These are phyloP conservation scores for Artomyces pyxidatus DNA, from an alignment of 768 basidiomycete species.

Conservation along the genomic window DNA sequence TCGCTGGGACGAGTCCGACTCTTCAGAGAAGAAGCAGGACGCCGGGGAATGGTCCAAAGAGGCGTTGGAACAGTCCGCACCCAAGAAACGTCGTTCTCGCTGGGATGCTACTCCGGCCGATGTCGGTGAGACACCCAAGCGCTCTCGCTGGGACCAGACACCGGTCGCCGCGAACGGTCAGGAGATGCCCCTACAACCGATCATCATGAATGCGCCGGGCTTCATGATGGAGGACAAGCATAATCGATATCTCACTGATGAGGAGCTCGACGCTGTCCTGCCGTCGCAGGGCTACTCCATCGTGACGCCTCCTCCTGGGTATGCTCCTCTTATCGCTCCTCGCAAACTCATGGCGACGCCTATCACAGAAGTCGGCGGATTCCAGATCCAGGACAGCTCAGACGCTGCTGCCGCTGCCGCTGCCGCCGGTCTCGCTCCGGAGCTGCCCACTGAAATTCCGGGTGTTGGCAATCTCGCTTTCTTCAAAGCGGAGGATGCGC, in stretches of 20 bases:
- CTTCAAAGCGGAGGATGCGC: slow-evolving; percentile 96
- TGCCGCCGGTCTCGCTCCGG: slow-evolving; percentile 86
- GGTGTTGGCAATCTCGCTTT: slow-evolving; percentile 96
- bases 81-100: slow-evolving; percentile 88
- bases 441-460: slow-evolving; percentile 94
- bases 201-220: slow-evolving; percentile 81
- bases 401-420: slow-evolving; percentile 84
- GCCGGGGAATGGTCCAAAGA: slow-evolving; percentile 71
- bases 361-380: slow-evolving; percentile 62
- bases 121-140: slow-evolving; percentile 68
- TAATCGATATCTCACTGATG: slow-evolving; percentile 92
- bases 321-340: slow-evolving; percentile 65
- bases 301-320: slow-evolving; percentile 90
- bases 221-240: slow-evolving; percentile 91
- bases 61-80: slow-evolving; percentile 61
- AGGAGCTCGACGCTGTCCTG: slow-evolving; percentile 88
- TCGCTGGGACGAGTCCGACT: slow-evolving; percentile 66
- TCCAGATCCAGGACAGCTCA: slow-evolving; percentile 94
- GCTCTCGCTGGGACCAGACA: slow-evolving; percentile 96
- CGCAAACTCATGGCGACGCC: slow-evolving; percentile 45
- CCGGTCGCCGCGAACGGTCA: slow-evolving; percentile 46
- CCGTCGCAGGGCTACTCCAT: slow-evolving; percentile 83
- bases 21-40: slow-evolving; percentile 56
- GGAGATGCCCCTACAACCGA: slow-evolving; percentile 66
- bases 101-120: slow-evolving; percentile 95